These are phyloP conservation scores for Zygoascus flipseniorum DNA, from an alignment of 805 yeast species.

Conservation along the genomic window DNA sequence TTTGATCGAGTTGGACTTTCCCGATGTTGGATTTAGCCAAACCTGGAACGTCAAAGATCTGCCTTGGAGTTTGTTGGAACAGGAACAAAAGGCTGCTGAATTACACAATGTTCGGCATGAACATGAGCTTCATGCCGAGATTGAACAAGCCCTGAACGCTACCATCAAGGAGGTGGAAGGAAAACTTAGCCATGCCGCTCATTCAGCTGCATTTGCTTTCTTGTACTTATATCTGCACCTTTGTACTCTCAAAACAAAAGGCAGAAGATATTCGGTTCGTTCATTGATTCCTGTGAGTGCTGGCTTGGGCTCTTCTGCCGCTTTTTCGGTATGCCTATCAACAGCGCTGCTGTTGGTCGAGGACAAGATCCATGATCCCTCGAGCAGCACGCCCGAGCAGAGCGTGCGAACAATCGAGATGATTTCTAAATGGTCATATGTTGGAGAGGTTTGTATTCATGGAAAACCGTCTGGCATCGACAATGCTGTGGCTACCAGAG, in stretches of 20 bases:
- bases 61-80: constrained; percentile 31
- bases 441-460: constrained; percentile 93
- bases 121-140: constrained; percentile 2
- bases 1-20: constrained; percentile 59
- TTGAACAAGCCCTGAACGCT: constrained; percentile 23
- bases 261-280: constrained; percentile 55
- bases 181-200: constrained; percentile 45
- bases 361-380: constrained; percentile 5
- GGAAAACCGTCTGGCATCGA: constrained; percentile 97
- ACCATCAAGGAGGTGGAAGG: constrained; percentile 24
- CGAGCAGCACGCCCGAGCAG: background rate
- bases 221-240: constrained; percentile 63
- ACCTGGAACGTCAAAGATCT: constrained; percentile 55
- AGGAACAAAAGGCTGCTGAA: background rate
- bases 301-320: constrained; percentile 91
- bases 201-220: constrained; percentile 75
- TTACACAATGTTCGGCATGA: constrained; percentile 1
- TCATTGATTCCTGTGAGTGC: constrained; percentile 94
- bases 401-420: constrained; percentile 29
- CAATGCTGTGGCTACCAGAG: constrained; percentile 90
- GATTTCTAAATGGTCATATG: constrained; percentile 78
- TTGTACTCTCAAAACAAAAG: constrained; percentile 40
- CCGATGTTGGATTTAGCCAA: constrained; percentile 64
- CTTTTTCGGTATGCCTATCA: constrained; percentile 75
- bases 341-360: constrained; percentile 46